Evolutionary conservation across 129 eudicot genomes (phyloP).

Genomic region (Lactuca sativa): DNA sequence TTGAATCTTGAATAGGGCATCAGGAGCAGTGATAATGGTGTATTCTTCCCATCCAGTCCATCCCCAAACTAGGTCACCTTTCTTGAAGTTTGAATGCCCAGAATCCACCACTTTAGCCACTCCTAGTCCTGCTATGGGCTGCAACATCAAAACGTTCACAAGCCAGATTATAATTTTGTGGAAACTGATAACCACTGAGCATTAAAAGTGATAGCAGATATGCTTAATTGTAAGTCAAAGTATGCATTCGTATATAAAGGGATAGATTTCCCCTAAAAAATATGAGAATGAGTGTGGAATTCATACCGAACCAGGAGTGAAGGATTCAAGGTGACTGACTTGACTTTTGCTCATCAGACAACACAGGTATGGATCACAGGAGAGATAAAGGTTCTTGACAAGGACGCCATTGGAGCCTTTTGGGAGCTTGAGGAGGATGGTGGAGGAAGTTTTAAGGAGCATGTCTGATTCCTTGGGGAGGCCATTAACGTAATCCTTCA

Average conservation of each 20-base stretch:
- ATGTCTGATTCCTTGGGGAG: no score
- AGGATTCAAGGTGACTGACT: constrained; percentile 18
- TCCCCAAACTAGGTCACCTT: constrained; percentile 71
- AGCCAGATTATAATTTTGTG: no score
- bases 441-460: neutral
- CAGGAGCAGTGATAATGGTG: constrained; percentile 41
- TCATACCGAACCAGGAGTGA: constrained; percentile 28
- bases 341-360: constrained; percentile 2
- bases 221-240: no score
- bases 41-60: constrained; percentile 76
- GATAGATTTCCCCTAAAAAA: no score
- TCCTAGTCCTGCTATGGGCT: constrained; percentile 62
- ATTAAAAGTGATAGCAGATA: no score
- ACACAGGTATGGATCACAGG: constrained; percentile 31
- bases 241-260: no score
- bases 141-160: constrained; percentile 1
- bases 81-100: constrained; percentile 50
- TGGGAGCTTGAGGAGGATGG: constrained; percentile 1
- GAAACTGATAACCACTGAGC: no score
- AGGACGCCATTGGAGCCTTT: constrained; percentile 8
- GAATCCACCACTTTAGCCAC: constrained; percentile 66
- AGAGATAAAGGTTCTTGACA: constrained; percentile 26
- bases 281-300: no score
- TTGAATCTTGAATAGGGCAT: constrained; percentile 44
- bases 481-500: no score